These are phyloP conservation scores for Grammothele lineata DNA, from an alignment of 768 basidiomycete species.

Conservation along the genomic window DNA sequence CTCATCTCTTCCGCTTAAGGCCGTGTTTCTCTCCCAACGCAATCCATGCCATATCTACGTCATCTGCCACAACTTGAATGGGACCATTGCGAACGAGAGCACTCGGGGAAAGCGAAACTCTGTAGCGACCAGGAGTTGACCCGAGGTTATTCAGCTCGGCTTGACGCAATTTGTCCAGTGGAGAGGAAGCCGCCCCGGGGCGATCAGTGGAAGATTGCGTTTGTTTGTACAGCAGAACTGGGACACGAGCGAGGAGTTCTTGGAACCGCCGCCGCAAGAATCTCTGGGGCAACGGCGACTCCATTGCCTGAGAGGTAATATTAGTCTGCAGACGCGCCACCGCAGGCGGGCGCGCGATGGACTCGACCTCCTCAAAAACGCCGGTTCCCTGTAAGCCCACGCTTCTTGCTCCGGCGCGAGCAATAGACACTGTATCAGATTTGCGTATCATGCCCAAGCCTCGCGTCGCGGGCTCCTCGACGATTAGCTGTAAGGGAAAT, in stretches of 20 bases:
- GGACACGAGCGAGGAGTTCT: conserved; percentile 54
- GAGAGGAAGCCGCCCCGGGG: neutral
- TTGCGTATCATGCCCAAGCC: too few relatives aligned
- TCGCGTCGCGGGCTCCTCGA: conserved; percentile 8
- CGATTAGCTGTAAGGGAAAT: conserved; percentile 55
- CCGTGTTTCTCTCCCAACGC: conserved; percentile 12
- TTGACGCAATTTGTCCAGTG: too few relatives aligned
- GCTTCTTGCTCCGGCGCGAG: conserved; percentile 27
- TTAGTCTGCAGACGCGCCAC: conserved; percentile 10
- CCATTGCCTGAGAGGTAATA: neutral
- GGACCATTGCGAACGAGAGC: conserved; percentile 21
- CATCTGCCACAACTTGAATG: conserved; percentile 20
- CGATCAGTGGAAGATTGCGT: neutral
- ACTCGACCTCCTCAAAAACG: conserved; percentile 43
- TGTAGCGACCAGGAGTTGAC: conserved; percentile 21
- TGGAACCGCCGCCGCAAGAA: conserved; percentile 50
- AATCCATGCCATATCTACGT: conserved; percentile 35
- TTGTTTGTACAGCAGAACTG: conserved; percentile 42
- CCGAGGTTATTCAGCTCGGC: too few relatives aligned
- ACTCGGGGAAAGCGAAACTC: conserved; percentile 29
- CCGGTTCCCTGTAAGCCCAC: conserved; percentile 40
- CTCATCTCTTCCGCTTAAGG: conserved; percentile 1
- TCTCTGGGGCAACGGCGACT: conserved; percentile 16
- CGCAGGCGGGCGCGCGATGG: conserved; percentile 35
- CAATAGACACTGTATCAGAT: conserved; percentile 3